These are phyloP conservation scores for Aspergillus biplanus DNA, from an alignment of 495 filamentous ascomycete genomes.

Conservation along the genomic window DNA sequence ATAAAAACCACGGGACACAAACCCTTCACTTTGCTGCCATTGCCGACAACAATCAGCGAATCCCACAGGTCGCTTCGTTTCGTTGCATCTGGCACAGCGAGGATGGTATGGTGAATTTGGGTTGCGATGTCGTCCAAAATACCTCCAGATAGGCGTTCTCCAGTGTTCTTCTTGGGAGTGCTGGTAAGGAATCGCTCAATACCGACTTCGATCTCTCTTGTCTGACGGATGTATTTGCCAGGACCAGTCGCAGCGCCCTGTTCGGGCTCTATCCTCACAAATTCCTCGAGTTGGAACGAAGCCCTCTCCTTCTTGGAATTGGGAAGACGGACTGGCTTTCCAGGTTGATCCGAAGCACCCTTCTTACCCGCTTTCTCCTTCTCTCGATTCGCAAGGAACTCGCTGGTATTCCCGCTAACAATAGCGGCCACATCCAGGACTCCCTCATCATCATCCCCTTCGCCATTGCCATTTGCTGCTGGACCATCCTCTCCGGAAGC, in stretches of 20 bases:
- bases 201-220: conserved; percentile 81
- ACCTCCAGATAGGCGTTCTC: conserved; percentile 53
- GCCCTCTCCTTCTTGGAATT: conserved; percentile 80
- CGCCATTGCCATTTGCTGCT: conserved; percentile 51
- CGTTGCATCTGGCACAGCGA: conserved; percentile 74
- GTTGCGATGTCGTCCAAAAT: conserved; percentile 81
- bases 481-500: conserved; percentile 55
- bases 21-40: conserved; percentile 83
- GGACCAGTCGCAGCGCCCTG: conserved; percentile 30
- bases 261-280: conserved; percentile 58
- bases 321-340: conserved; percentile 65
- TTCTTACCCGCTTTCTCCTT: conserved; percentile 85
- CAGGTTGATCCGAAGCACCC: conserved; percentile 48
- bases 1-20: conserved; percentile 15
- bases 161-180: conserved; percentile 36
- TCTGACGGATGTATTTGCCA: conserved; percentile 44
- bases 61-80: conserved; percentile 90
- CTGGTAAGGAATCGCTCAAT: conserved; percentile 85
- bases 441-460: conserved; percentile 69
- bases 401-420: conserved; percentile 89
- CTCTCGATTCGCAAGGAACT: conserved; percentile 89
- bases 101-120: conserved; percentile 78
- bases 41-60: conserved; percentile 82
- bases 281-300: conserved; percentile 82
- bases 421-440: conserved; percentile 94